Evolutionary conservation across 2,329 filamentous ascomycete species (phyloP), one percentile per base, ranked within the genome.

Genomic region (Aureobasidium sp.): DNA sequence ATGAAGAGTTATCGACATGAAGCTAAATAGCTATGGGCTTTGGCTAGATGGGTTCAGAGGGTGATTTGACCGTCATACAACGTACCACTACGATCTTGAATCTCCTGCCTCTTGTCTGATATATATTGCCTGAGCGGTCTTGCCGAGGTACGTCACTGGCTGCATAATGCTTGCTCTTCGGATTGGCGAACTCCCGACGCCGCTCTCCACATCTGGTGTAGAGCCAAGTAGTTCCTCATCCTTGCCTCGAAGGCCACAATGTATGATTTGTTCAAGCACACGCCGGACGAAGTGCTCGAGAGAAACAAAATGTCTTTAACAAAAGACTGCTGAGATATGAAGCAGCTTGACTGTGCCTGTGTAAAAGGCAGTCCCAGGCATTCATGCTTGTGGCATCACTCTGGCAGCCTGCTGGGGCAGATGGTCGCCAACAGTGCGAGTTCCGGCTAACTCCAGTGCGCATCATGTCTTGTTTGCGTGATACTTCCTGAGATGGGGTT

Each of bases 1-100:
- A 85, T 83, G 78, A 84, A 84, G 79, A 83, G 82, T 76, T 84
- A 82, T 84, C 81, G 81, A 84, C 79, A 84, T 79, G 78, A 80
- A 81, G 81, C 79, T 84, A 83, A 82, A 81, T 80, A 80, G 69
- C 69, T 67, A 68, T 64, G 37, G 64, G 75, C 75, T 78, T 76
- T 49, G 29, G 55, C 43, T 38, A 58, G 38, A 49, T 58, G 33
- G 43, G 25, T 58, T 38, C 55, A 58, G 55, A 40, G 17, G 31
- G 35, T 49, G 43, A 40, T 45, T 46, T 37, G 53, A 45, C 53
- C 53, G 53, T 45, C 46, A 45, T 60, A 60, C 58, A 60, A 58
- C 58, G 58, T 60, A 60, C 58, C 58, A 60, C 58, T 60, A 60
- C 58, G 45, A 46, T 33, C 54, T 58, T 23, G 43, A 40, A 27